Conservation (phyloP, 2,329 filamentous ascomycete genomes). For the Trichoderma endophyticum region DNA sequence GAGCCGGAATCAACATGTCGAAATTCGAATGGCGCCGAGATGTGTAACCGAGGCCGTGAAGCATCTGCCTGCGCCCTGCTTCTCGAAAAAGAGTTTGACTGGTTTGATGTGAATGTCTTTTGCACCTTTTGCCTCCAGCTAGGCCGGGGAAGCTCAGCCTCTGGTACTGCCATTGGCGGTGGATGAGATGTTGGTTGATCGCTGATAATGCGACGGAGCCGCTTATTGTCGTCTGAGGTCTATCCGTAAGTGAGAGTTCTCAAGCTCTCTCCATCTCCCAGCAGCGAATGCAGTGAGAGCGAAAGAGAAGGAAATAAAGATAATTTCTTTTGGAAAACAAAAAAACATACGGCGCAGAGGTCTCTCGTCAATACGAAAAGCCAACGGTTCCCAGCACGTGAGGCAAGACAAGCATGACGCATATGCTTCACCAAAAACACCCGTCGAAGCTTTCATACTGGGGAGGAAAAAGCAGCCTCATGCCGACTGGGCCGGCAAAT, state of each 20-base stretch:
- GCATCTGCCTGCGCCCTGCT: slow-evolving; percentile 45
- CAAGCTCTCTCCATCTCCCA: slow-evolving; percentile 28
- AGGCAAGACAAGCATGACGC: slow-evolving; percentile 48
- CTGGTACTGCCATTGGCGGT: slow-evolving; percentile 28
- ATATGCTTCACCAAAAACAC: slow-evolving; percentile 41
- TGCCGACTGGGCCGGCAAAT: slow-evolving; percentile 20
- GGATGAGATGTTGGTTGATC: slow-evolving; percentile 31
- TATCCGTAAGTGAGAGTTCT: slow-evolving; percentile 31
- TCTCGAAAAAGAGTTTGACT: slow-evolving; percentile 44
- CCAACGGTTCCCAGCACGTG: slow-evolving; percentile 44
- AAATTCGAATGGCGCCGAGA: slow-evolving; percentile 59
- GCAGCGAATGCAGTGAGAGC: slow-evolving; percentile 6
- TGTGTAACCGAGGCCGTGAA: slow-evolving; percentile 51
- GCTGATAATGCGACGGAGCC: slow-evolving; percentile 26
- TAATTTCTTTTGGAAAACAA: slow-evolving; percentile 18
- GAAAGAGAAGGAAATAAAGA: neutral
- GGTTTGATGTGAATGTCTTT: slow-evolving; percentile 34
- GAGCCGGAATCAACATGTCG: slow-evolving; percentile 53
- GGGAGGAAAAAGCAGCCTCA: slow-evolving; percentile 18
- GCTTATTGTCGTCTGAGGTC: slow-evolving; percentile 32
- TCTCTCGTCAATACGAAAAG: slow-evolving; percentile 39
- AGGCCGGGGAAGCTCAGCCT: slow-evolving; percentile 21
- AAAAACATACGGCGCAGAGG: slow-evolving; percentile 37
- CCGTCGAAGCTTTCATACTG: slow-evolving; percentile 43
- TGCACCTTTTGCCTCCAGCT: slow-evolving; percentile 23